Percentiles rank a stretch among this genome's conserved stretches.
phyloP scores from a whole-genome alignment of 163 green algal species.

The Volvox carteri region DNA sequence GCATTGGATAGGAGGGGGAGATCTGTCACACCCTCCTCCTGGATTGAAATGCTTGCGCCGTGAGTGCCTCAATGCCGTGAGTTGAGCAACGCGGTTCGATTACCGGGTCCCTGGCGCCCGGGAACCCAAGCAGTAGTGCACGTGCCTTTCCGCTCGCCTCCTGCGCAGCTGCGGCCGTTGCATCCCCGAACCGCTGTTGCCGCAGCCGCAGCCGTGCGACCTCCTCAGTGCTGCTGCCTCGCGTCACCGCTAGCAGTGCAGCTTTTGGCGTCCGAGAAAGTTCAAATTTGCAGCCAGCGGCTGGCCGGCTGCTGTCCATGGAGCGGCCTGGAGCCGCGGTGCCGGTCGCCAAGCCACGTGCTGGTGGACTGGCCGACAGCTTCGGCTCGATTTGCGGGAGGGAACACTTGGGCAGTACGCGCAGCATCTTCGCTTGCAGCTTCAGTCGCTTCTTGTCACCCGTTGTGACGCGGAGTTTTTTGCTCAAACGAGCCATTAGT shows the following conservation, averaged over 20 bases:
- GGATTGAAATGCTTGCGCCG: too few relatives aligned
- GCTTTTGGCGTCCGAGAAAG: constrained; percentile 23
- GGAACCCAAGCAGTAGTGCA: too few relatives aligned
- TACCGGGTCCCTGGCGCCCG: too few relatives aligned
- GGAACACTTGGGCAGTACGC: constrained; percentile 31
- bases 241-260: neutral
- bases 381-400: neutral
- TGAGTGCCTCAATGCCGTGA: too few relatives aligned
- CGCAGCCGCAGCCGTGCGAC: constrained; percentile 31
- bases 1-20: too few relatives aligned
- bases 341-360: neutral
- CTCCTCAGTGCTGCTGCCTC: neutral
- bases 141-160: neutral
- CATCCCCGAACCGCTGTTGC: constrained; percentile 15
- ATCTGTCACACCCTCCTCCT: too few relatives aligned
- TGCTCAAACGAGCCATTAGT: neutral
- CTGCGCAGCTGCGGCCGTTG: neutral
- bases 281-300: constrained; percentile 4
- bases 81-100: too few relatives aligned
- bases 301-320: neutral
- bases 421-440: constrained; percentile 35
- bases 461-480: neutral
- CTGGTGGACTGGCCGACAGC: neutral
- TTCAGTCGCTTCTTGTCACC: constrained; percentile 13
- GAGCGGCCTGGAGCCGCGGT: neutral